Evolutionary conservation across 2,329 filamentous ascomycete species (phyloP).

Genomic region (Corniculantispora saksenae): DNA sequence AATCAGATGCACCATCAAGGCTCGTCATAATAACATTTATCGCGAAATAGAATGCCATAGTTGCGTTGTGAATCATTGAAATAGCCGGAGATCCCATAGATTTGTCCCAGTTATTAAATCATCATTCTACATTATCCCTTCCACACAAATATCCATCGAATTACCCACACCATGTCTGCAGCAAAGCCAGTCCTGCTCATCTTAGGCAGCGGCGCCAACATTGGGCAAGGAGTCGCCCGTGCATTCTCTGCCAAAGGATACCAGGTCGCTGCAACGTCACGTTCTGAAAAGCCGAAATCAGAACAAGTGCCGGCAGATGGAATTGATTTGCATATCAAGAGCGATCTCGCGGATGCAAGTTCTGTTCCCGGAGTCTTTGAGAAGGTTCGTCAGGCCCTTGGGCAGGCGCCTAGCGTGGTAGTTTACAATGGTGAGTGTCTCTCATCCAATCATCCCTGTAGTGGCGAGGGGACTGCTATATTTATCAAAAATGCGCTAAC

Average conservation of each 20-base stretch:
- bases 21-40: not conserved
- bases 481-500: not conserved
- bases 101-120: too few relatives aligned
- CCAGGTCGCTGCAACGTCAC: not conserved
- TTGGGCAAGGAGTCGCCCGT: not conserved
- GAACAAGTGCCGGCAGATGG: slow-evolving; percentile 15
- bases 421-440: not conserved
- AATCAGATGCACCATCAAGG: not conserved
- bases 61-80: not conserved
- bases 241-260: not conserved
- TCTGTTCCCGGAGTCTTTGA: slow-evolving; percentile 1
- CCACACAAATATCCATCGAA: not conserved
- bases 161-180: not conserved
- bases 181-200: not conserved
- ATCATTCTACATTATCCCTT: too few relatives aligned
- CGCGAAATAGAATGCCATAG: not conserved
- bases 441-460: slow-evolving; percentile 2
- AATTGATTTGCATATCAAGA: slow-evolving; percentile 12
- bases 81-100: not conserved
- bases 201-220: not conserved
- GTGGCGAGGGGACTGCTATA: not conserved
- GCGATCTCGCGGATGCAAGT: not conserved
- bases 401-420: not conserved
- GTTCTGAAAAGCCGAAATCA: slow-evolving; percentile 7
- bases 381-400: not conserved